phyloP scores from a whole-genome alignment of 441 rosid species.

The Erysimum cheiri region DNA sequence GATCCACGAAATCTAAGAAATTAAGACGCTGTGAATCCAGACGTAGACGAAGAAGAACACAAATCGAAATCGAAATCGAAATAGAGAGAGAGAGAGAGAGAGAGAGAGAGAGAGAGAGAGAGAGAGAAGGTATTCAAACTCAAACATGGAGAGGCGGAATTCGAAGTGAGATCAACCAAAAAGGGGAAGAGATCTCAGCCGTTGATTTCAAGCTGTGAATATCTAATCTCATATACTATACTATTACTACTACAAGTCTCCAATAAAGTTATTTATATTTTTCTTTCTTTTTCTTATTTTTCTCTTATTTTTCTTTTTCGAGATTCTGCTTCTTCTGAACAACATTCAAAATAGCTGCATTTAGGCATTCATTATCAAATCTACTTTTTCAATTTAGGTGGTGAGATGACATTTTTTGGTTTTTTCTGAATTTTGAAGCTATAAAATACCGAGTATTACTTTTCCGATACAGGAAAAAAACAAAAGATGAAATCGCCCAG shows the following conservation, averaged over 20 bases:
- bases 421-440: background rate
- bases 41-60: constrained; percentile 16
- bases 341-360: too few species aligned
- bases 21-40: constrained; percentile 7
- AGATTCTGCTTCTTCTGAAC: background rate
- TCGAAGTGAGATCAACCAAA: constrained; percentile 37
- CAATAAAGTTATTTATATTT: background rate
- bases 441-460: too few species aligned
- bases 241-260: too few species aligned
- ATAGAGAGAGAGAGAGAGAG: constrained; percentile 15
- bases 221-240: too few species aligned
- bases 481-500: background rate
- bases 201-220: too few species aligned
- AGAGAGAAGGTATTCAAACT: constrained; percentile 35
- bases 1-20: constrained; percentile 34
- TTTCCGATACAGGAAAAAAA: too few species aligned
- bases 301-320: constrained; percentile 2
- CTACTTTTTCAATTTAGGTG: background rate
- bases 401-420: background rate
- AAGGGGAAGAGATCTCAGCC: constrained; percentile 39
- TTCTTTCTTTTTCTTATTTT: background rate
- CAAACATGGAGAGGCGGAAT: constrained; percentile 44
- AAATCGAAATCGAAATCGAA: constrained; percentile 27
- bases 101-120: too few species aligned
- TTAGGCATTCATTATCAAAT: background rate